Evolutionary conservation across 495 filamentous ascomycete species (phyloP), one percentile per base, ranked within the genome.

Genomic region (Hypoxylon subgilvum): DNA sequence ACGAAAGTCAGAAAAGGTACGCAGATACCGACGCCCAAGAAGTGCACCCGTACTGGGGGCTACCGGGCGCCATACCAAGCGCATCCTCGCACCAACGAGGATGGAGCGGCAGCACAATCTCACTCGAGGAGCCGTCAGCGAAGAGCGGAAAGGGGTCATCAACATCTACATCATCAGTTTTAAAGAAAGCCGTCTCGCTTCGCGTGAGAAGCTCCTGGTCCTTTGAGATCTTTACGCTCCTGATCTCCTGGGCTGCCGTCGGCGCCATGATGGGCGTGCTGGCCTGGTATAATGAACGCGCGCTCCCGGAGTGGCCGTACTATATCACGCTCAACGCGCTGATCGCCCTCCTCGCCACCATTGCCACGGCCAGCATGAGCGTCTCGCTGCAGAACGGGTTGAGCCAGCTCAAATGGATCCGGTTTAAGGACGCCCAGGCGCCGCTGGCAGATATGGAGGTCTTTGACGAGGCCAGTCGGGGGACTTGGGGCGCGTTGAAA

Each of bases 321-420:
- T 67, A 70, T 17, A 76, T 79, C 34, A 76, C 72, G 0, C 71
- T 78, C 39, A 78, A 79, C 57, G 63, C 77, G 0, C 44, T 79
- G n/a, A 47, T 79, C 0, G 75, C 75, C 2, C 43, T 79, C 1
- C 48, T 78, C 18, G 69, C 67, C 6, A 75, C 74, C 1, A 48
- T 76, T 4, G 70, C 72, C 43, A 75, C 75, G 40, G 66, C 74
- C n/a, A 51, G 57, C 14, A 63, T 81, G 72, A 66, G 70, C 14
- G 70, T 77, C 13, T 61, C 72, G 4, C 58, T 80, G 10, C 68
- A 70, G 2, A 72, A 74, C 31, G 70, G 63, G 0, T 47, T 81
- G 17, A 70, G 71, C 5, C 77, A 79, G 59, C 57, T 80, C 0
- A 81, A 81, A 54, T 79, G 76, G 76, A 73, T 74, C 12, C 78